A percentile compares a stretch with the other conserved stretches of the same genome.
phyloP scores from a whole-genome alignment of 2,329 filamentous ascomycete species.

The Alternaria dauci region DNA sequence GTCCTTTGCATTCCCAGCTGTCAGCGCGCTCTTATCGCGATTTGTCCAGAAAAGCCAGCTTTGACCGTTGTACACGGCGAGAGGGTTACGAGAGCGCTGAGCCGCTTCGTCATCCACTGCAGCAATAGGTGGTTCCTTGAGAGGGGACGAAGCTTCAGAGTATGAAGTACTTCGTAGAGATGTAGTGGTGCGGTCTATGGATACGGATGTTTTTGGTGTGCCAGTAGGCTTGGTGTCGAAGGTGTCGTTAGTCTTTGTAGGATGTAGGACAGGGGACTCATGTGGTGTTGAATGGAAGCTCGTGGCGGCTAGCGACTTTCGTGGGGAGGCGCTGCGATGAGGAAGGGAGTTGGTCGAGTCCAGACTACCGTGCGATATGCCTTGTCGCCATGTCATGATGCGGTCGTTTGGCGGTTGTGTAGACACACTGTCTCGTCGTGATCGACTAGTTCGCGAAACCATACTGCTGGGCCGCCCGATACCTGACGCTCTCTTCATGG shows the following conservation, averaged over 20 bases:
- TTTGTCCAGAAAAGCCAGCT: slow-evolving; percentile 64
- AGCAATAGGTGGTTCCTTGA: slow-evolving; percentile 8
- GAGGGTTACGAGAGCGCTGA: slow-evolving; percentile 48
- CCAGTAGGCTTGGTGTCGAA: slow-evolving; percentile 23
- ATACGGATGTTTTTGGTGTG: slow-evolving; percentile 35
- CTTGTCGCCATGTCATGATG: slow-evolving; percentile 88
- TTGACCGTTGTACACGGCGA: slow-evolving; percentile 61
- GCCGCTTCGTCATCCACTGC: slow-evolving; percentile 7
- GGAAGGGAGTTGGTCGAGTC: slow-evolving; percentile 47
- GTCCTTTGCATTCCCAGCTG: not conserved
- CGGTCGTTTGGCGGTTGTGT: slow-evolving; percentile 71
- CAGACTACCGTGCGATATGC: slow-evolving; percentile 64
- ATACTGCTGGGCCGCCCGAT: slow-evolving; percentile 62
- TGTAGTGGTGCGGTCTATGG: slow-evolving; percentile 14
- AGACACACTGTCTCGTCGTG: slow-evolving; percentile 56
- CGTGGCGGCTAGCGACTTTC: slow-evolving; percentile 51
- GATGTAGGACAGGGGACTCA: slow-evolving; percentile 32
- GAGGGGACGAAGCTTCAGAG: slow-evolving; percentile 17
- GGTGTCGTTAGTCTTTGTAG: slow-evolving; percentile 20
- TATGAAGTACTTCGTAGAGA: slow-evolving; percentile 21
- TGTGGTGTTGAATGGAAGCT: slow-evolving; percentile 25
- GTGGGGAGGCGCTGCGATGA: slow-evolving; percentile 58
- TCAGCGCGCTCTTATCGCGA: slow-evolving; percentile 6
- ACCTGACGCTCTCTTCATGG: slow-evolving; percentile 70
- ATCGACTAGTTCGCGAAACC: slow-evolving; percentile 61